These are phyloP conservation scores for Taphrina sp. DNA, from an alignment of 1,139 yeast genomes.

Conservation along the genomic window DNA sequence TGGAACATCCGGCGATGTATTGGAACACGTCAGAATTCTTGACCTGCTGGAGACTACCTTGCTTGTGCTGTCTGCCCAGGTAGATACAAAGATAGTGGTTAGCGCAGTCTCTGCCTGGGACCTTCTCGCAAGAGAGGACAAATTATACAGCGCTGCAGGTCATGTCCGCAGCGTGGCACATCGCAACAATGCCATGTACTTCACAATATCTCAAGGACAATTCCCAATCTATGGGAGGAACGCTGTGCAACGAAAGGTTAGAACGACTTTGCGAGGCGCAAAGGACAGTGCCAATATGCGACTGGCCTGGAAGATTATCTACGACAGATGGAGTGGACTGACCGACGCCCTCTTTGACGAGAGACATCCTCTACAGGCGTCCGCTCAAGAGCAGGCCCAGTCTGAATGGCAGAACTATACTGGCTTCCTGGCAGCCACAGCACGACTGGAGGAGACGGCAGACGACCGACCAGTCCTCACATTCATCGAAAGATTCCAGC, in stretches of 20 bases:
- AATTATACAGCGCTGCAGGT: neutral
- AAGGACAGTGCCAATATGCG: slow-evolving; percentile 5
- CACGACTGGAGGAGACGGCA: neutral
- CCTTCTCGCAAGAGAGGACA: neutral
- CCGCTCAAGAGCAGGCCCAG: slow-evolving; percentile 1
- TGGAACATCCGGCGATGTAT: neutral
- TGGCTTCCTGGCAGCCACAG: slow-evolving; percentile 10
- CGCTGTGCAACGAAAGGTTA: slow-evolving; percentile 16
- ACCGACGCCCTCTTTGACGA: slow-evolving; percentile 1
- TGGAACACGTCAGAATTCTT: neutral
- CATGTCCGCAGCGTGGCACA: neutral
- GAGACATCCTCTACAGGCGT: neutral
- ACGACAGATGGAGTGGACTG: slow-evolving; percentile 7
- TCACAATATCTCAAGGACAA: neutral
- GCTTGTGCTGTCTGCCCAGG: slow-evolving; percentile 1
- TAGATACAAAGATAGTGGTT: neutral
- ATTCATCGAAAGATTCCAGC: slow-evolving; percentile 7
- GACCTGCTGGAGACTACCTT: neutral
- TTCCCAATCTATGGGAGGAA: slow-evolving; percentile 21
- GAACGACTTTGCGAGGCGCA: slow-evolving; percentile 2
- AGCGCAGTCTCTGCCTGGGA: slow-evolving; percentile 4
- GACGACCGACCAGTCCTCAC: slow-evolving; percentile 3
- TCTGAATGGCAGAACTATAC: slow-evolving; percentile 20
- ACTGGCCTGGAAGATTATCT: slow-evolving; percentile 3
- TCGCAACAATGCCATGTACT: slow-evolving; percentile 9